phyloP scores from a whole-genome alignment of 192 early-diverging fungal species.

The Geranomyces michiganensis region DNA sequence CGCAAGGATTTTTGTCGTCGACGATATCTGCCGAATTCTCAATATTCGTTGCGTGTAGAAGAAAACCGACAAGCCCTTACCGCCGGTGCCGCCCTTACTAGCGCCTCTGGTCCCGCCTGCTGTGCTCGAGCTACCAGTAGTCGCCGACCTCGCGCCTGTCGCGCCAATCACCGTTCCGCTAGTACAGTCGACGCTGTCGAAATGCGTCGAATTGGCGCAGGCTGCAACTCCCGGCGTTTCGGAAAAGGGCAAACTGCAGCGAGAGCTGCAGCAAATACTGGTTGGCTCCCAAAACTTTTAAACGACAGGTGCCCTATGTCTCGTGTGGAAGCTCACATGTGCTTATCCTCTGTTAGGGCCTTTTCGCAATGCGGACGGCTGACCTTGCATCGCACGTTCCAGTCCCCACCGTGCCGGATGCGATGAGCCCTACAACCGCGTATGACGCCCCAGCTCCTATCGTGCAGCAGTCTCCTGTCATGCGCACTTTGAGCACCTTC shows the following conservation, averaged over 20 bases:
- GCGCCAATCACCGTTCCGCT: background rate
- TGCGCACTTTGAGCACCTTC: slow-evolving; percentile 5
- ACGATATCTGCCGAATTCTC: too few species aligned
- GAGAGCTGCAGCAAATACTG: background rate
- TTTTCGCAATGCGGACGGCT: slow-evolving; percentile 4
- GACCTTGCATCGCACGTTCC: background rate
- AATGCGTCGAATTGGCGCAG: slow-evolving; percentile 12
- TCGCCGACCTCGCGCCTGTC: background rate
- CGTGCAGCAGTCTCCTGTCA: background rate
- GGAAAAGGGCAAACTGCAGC: background rate
- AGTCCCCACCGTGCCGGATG: background rate
- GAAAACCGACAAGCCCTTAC: too few species aligned
- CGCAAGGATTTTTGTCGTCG: too few species aligned
- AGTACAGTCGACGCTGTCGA: background rate
- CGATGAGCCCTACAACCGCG: background rate
- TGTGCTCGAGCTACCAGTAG: background rate
- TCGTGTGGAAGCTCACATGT: background rate
- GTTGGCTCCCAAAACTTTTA: background rate
- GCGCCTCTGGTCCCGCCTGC: too few species aligned
- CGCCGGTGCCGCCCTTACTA: too few species aligned
- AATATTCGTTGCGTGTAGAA: too few species aligned
- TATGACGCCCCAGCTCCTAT: background rate
- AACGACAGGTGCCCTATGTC: too few species aligned
- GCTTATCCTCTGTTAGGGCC: background rate
- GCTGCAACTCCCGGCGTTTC: background rate